phyloP scores from a whole-genome alignment of 441 rosid species.

The Brassica hybrid region DNA sequence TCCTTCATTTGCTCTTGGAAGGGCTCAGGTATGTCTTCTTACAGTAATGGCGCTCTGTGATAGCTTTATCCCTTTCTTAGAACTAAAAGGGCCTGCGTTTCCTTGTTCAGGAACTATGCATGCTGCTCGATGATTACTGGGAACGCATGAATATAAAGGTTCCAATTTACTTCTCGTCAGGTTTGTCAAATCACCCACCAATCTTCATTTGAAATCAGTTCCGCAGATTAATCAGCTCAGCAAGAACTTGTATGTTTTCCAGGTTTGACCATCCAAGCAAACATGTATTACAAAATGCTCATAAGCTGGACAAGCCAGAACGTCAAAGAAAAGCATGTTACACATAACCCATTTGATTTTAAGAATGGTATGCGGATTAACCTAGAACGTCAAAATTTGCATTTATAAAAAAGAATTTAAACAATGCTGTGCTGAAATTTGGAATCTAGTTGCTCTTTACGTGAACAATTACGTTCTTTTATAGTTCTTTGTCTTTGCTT shows the following conservation, averaged over 20 bases:
- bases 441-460: background rate
- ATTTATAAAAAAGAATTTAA: background rate
- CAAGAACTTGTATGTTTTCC: too few relatives aligned
- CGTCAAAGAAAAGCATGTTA: slow-evolving; percentile 74
- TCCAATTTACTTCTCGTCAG: slow-evolving; percentile 98
- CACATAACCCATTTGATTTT: slow-evolving; percentile 85
- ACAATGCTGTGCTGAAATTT: background rate
- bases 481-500: background rate
- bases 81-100: background rate
- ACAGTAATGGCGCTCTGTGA: too few relatives aligned
- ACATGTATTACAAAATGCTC: slow-evolving; percentile 96
- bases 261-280: slow-evolving; percentile 98
- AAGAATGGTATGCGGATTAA: slow-evolving; percentile 67
- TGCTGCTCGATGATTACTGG: slow-evolving; percentile 97
- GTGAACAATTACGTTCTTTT: background rate
- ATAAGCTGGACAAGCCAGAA: slow-evolving; percentile 96
- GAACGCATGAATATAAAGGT: slow-evolving; percentile 91
- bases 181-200: slow-evolving; percentile 47
- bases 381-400: background rate
- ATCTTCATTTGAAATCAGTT: background rate
- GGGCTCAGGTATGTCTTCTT: slow-evolving; percentile 80
- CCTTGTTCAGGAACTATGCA: slow-evolving; percentile 75
- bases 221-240: background rate
- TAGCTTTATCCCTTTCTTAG: too few relatives aligned
- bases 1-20: slow-evolving; percentile 97